Evolutionary conservation across 2,329 filamentous ascomycete species (phyloP).

Genomic region (Exophiala calicioides): DNA sequence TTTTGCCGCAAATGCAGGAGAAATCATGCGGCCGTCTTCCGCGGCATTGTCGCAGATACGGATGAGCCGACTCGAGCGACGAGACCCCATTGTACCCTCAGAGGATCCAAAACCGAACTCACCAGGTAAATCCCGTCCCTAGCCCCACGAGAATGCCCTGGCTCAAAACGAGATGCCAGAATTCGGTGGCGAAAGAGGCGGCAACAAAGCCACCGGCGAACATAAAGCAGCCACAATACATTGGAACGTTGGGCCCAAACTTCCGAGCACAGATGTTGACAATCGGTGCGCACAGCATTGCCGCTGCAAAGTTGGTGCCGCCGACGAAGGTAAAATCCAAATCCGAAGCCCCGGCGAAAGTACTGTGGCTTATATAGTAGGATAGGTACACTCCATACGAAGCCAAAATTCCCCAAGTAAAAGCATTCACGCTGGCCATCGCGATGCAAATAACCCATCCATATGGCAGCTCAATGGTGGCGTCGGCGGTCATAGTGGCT

Average conservation of each 20-base stretch:
- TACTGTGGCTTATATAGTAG: slow-evolving; percentile 41
- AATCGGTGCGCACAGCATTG: slow-evolving; percentile 33
- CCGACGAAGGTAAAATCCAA: slow-evolving; percentile 39
- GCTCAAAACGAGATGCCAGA: slow-evolving; percentile 33
- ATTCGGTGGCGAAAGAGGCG: slow-evolving; percentile 33
- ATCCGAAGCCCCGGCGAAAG: slow-evolving; percentile 31
- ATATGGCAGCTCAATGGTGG: slow-evolving; percentile 32
- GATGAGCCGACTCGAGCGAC: too few species aligned
- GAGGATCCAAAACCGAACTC: too few species aligned
- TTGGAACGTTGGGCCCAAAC: slow-evolving; percentile 29
- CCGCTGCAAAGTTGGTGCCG: slow-evolving; percentile 32
- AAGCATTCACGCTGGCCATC: slow-evolving; percentile 35
- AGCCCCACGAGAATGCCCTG: slow-evolving; percentile 35
- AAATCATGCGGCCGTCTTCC: too few species aligned
- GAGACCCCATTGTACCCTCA: too few species aligned
- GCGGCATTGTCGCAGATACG: too few species aligned
- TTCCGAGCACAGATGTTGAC: slow-evolving; percentile 32
- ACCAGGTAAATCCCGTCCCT: slow-evolving; percentile 33
- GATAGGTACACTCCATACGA: slow-evolving; percentile 48
- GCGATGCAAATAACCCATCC: slow-evolving; percentile 36
- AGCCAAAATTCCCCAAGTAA: slow-evolving; percentile 37
- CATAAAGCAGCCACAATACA: slow-evolving; percentile 30
- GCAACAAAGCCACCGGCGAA: slow-evolving; percentile 31
- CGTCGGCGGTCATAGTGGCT: slow-evolving; percentile 6
- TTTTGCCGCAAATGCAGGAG: too few species aligned